Conservation (phyloP, 2,329 filamentous ascomycete species). For the Sporothrix inflata region DNA sequence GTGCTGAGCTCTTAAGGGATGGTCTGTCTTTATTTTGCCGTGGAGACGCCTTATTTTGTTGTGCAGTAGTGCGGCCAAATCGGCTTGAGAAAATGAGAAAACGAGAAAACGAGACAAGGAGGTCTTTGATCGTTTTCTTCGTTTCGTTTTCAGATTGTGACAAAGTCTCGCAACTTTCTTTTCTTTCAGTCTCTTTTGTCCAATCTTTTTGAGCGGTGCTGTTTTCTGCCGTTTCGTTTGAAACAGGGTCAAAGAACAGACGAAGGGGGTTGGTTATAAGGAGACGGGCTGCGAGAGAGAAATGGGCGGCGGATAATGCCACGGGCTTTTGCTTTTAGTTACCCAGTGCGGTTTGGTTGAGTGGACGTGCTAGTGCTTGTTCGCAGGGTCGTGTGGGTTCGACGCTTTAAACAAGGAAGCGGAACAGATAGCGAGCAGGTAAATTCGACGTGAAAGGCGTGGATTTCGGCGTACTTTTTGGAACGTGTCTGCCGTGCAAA, state of each 20-base stretch:
- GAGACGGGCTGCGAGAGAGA: slow-evolving; percentile 26
- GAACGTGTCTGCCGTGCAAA: neutral
- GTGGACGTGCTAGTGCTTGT: slow-evolving; percentile 6
- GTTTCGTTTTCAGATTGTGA: neutral
- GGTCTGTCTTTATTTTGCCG: slow-evolving; percentile 20
- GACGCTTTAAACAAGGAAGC: slow-evolving; percentile 4
- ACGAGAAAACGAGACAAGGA: neutral
- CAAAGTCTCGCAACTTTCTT: neutral
- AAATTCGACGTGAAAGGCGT: neutral
- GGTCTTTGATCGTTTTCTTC: neutral
- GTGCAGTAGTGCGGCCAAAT: slow-evolving; percentile 26
- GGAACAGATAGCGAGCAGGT: neutral
- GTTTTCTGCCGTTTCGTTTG: neutral
- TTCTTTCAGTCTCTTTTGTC: neutral
- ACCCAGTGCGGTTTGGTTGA: neutral
- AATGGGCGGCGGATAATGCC: slow-evolving; percentile 29
- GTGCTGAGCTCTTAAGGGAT: slow-evolving; percentile 29
- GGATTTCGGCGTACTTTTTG: neutral
- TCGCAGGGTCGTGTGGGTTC: slow-evolving; percentile 9
- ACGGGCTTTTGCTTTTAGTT: slow-evolving; percentile 9
- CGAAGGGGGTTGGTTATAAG: slow-evolving; percentile 23
- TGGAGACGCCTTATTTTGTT: slow-evolving; percentile 26
- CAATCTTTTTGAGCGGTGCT: neutral
- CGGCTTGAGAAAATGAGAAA: neutral
- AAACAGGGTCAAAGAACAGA: slow-evolving; percentile 8